phyloP scores from a whole-genome alignment of 805 yeast genomes.

The Candida tibetensis region DNA sequence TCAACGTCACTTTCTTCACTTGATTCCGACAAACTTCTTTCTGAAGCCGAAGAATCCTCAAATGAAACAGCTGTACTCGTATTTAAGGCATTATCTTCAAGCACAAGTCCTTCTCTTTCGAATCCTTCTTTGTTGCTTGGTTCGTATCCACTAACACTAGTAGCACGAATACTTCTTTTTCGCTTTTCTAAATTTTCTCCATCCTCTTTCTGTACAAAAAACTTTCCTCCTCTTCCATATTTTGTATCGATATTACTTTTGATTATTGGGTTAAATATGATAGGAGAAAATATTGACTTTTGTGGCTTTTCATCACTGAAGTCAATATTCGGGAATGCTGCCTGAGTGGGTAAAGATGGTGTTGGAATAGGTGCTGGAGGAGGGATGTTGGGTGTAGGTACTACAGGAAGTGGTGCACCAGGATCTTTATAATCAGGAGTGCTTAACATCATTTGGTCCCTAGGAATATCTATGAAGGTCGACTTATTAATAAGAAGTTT shows the following conservation, averaged over 20 bases:
- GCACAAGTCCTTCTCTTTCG: conserved; percentile 6
- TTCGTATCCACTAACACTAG: conserved; percentile 28
- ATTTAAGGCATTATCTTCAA: neutral
- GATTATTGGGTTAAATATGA: conserved; percentile 77
- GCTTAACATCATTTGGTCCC: conserved; percentile 54
- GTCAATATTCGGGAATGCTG: neutral
- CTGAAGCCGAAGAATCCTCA: conserved; percentile 2
- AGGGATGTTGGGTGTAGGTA: conserved; percentile 48
- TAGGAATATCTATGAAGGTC: conserved; percentile 49
- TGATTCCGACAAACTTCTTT: neutral
- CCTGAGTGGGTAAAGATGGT: neutral
- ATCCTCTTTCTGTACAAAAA: conserved; percentile 55
- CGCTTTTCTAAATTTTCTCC: conserved; percentile 17
- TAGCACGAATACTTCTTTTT: conserved; percentile 27
- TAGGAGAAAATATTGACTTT: conserved; percentile 76
- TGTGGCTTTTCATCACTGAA: conserved; percentile 3
- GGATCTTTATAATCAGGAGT: conserved; percentile 70
- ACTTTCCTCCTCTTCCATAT: conserved; percentile 87
- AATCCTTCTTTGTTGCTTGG: conserved; percentile 5
- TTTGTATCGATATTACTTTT: conserved; percentile 77
- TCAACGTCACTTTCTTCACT: conserved; percentile 39
- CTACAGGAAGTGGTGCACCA: conserved; percentile 73
- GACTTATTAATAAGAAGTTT: no score
- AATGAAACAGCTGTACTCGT: neutral
- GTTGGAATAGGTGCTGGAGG: conserved; percentile 2